Evolutionary conservation across 176 grass and related monocot species (phyloP).

Genomic region (Poa annua): DNA sequence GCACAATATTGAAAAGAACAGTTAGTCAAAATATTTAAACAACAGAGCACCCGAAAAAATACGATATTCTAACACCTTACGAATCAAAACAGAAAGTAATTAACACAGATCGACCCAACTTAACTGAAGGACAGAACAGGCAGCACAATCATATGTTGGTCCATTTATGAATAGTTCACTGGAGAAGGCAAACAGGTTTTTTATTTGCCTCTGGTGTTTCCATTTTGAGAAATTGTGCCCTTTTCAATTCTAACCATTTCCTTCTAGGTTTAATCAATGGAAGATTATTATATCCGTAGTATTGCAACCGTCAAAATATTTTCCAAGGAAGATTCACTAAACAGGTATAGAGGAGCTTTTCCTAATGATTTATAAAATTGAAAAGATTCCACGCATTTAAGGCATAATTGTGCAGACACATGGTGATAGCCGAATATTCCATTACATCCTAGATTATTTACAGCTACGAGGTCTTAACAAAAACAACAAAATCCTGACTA

Average conservation of each 20-base stretch:
- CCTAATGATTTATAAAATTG: background rate
- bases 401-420: background rate
- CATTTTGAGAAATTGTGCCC: background rate
- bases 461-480: background rate
- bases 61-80: background rate
- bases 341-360: background rate
- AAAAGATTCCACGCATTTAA: background rate
- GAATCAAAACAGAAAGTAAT: background rate
- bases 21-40: conserved; percentile 6
- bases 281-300: conserved; percentile 20
- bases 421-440: background rate
- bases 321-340: conserved; percentile 19
- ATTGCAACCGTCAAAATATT: conserved; percentile 14
- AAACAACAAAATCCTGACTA: conserved; percentile 4
- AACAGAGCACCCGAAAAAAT: conserved; percentile 30
- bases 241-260: conserved; percentile 23
- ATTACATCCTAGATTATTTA: conserved; percentile 8
- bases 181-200: conserved; percentile 15
- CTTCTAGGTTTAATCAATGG: conserved; percentile 2
- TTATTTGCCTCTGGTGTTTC: background rate
- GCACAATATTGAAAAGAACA: background rate
- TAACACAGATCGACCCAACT: background rate
- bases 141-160: background rate
- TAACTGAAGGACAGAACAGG: background rate
- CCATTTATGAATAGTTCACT: conserved; percentile 12